phyloP scores from a whole-genome alignment of 371 early-diverging fungal species.

The Actinomucor elegans region DNA sequence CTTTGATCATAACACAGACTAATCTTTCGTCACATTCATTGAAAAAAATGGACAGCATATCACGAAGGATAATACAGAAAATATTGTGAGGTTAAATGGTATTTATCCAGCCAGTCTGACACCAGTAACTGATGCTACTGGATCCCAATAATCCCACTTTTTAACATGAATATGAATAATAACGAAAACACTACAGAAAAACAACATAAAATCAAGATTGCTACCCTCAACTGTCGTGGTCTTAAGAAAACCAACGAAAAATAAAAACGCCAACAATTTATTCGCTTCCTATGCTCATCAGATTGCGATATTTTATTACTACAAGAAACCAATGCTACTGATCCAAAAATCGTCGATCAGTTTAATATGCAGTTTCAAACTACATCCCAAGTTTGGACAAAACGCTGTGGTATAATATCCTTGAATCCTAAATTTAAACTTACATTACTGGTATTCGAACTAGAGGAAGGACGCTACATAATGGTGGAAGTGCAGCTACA shows the following conservation, averaged over 20 bases:
- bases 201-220: neutral
- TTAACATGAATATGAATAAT: neutral
- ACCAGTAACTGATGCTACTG: too few species aligned
- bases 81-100: too few species aligned
- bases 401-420: neutral
- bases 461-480: neutral
- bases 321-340: slow-evolving; percentile 13
- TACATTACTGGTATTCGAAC: neutral
- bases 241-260: slow-evolving; percentile 1
- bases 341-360: neutral
- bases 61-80: too few species aligned
- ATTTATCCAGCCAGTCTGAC: too few species aligned
- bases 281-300: neutral
- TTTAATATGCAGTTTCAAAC: neutral
- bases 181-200: too few species aligned
- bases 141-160: neutral
- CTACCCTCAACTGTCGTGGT: slow-evolving; percentile 20
- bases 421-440: neutral
- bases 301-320: neutral
- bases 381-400: neutral
- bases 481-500: too few species aligned
- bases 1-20: too few species aligned
- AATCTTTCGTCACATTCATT: too few species aligned
- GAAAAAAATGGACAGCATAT: too few species aligned
- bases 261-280: neutral